Conservation (phyloP, 176 grass and related monocot species). For the Hordeum vulgare region DNA sequence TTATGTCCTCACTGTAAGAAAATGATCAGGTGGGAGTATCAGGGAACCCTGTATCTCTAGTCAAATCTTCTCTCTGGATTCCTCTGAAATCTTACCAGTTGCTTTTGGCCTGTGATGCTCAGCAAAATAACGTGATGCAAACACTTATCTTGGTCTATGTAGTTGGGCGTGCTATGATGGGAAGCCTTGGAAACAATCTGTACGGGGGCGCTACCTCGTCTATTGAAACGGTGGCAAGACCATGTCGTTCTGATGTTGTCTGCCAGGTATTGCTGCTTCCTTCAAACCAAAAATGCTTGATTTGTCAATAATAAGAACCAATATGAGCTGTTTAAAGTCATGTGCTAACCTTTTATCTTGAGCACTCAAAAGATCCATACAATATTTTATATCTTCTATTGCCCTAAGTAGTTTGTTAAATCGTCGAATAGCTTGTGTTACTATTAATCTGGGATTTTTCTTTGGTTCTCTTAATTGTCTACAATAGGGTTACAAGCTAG, state of each 20-base stretch:
- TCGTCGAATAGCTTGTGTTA: neutral
- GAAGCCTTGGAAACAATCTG: too few species aligned
- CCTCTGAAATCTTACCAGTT: too few species aligned
- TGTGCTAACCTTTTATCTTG: neutral
- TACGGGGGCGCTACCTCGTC: slow-evolving; percentile 19
- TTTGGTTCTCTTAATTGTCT: neutral
- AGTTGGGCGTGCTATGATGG: too few species aligned
- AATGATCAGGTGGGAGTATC: too few species aligned
- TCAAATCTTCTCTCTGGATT: too few species aligned
- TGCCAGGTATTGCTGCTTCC: slow-evolving; percentile 38
- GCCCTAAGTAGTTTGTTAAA: neutral
- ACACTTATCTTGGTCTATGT: too few species aligned
- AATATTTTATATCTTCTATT: neutral
- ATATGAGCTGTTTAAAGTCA: neutral
- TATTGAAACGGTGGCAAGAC: slow-evolving; percentile 15
- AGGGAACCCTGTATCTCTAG: too few species aligned
- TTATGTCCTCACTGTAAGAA: neutral
- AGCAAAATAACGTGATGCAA: too few species aligned
- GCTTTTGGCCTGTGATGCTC: too few species aligned
- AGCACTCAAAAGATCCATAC: neutral
- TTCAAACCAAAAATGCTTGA: neutral
- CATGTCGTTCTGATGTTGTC: slow-evolving; percentile 30
- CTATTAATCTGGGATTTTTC: neutral
- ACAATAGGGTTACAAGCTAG: neutral
- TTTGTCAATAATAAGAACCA: too few species aligned